Conservation (phyloP, 345 rosid genomes). For the Isatis tinctoria region DNA sequence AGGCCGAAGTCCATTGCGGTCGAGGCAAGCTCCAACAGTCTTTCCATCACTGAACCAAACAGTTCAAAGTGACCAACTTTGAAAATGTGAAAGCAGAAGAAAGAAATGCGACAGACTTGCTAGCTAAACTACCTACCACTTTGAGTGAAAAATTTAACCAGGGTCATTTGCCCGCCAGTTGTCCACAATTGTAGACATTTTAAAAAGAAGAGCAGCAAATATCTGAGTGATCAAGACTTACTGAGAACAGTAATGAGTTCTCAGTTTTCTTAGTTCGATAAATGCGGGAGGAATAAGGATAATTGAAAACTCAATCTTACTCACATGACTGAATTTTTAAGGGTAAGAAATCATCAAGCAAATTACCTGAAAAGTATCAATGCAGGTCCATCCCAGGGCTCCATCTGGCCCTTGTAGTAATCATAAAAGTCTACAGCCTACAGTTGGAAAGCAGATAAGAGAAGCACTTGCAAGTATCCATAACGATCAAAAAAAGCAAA, state of each 20-base stretch:
- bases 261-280: background rate
- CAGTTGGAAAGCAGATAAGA: slow-evolving; percentile 16
- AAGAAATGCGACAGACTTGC: background rate
- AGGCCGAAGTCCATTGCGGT: slow-evolving; percentile 99
- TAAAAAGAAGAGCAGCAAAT: background rate
- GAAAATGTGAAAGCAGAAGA: slow-evolving; percentile 9
- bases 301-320: background rate
- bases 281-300: background rate
- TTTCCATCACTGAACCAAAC: slow-evolving; percentile 82
- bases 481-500: background rate
- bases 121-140: slow-evolving; percentile 11
- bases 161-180: slow-evolving; percentile 15
- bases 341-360: slow-evolving; percentile 4
- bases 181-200: slow-evolving; percentile 10
- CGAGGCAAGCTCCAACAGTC: slow-evolving; percentile 97
- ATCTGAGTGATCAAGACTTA: slow-evolving; percentile 17
- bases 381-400: slow-evolving; percentile 99
- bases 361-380: slow-evolving; percentile 83
- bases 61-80: slow-evolving; percentile 16
- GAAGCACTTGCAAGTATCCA: slow-evolving; percentile 10
- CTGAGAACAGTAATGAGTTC: slow-evolving; percentile 1
- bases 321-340: background rate
- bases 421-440: slow-evolving; percentile 93
- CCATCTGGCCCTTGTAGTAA: slow-evolving; percentile 99
- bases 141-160: background rate